Evolutionary conservation across 164 flowering plant species (phyloP).

Genomic region (Berberis thunbergii): DNA sequence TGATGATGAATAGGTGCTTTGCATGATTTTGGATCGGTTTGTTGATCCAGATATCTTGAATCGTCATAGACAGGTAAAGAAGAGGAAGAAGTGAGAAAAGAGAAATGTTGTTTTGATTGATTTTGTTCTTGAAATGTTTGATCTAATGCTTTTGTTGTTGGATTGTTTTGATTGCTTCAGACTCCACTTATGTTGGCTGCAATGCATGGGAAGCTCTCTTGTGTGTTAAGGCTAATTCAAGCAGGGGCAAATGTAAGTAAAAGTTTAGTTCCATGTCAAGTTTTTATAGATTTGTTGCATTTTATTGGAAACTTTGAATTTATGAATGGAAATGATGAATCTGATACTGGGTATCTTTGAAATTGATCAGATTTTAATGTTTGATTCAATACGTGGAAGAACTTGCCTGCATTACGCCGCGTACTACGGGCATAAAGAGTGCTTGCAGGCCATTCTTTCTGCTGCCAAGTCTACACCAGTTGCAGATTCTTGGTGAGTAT

Average conservation of each 20-base stretch:
- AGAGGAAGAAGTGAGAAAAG: neutral
- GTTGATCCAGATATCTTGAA: too few relatives aligned
- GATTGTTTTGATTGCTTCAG: slow-evolving; percentile 24
- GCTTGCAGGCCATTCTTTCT: slow-evolving; percentile 72
- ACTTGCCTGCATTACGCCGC: slow-evolving; percentile 96
- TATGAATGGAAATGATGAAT: neutral
- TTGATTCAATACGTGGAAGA: slow-evolving; percentile 75
- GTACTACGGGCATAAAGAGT: slow-evolving; percentile 82
- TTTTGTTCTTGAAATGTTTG: neutral
- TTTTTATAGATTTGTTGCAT: neutral
- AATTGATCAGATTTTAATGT: slow-evolving; percentile 61
- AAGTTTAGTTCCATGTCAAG: neutral
- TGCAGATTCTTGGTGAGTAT: slow-evolving; percentile 56
- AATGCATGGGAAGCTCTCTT: slow-evolving; percentile 80
- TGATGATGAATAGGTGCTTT: too few relatives aligned
- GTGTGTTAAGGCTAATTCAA: slow-evolving; percentile 69
- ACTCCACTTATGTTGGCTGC: slow-evolving; percentile 98
- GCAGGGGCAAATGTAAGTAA: slow-evolving; percentile 82
- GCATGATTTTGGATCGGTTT: too few relatives aligned
- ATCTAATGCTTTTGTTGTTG: neutral
- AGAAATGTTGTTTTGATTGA: neutral
- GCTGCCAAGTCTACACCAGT: slow-evolving; percentile 71
- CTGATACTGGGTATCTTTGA: slow-evolving; percentile 5
- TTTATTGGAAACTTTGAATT: neutral
- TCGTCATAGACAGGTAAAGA: slow-evolving; percentile 1